These are phyloP conservation scores for Rhynchospora breviuscula DNA, from an alignment of 176 grass and related monocot genomes.

Conservation along the genomic window DNA sequence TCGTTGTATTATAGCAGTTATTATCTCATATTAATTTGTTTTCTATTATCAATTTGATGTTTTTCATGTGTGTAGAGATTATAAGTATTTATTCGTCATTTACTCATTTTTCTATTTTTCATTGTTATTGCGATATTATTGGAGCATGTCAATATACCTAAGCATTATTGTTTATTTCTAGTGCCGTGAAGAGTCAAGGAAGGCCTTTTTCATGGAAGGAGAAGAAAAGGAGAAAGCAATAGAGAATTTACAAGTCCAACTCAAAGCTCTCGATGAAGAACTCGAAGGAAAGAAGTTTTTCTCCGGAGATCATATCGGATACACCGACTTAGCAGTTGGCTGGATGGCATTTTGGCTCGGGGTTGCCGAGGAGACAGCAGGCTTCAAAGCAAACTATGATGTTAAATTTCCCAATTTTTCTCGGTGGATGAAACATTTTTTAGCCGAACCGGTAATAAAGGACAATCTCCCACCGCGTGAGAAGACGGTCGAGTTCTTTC, in stretches of 20 bases:
- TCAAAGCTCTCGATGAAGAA: slow-evolving; percentile 32
- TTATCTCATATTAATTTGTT: not conserved
- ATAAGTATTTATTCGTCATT: too few relatives aligned
- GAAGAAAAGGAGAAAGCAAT: slow-evolving; percentile 25
- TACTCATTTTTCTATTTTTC: not conserved
- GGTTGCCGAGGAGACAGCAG: slow-evolving; percentile 23
- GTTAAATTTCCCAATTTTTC: slow-evolving; percentile 19
- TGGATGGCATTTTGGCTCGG: slow-evolving; percentile 34
- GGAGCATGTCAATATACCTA: not conserved
- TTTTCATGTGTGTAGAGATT: not conserved
- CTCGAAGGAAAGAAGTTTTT: slow-evolving; percentile 35
- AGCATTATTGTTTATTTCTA: not conserved
- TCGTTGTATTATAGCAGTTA: not conserved
- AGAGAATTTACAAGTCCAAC: slow-evolving; percentile 17
- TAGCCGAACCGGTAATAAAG: slow-evolving; percentile 28
- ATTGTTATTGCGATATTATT: not conserved
- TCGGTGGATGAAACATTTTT: slow-evolving; percentile 27
- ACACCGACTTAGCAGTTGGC: slow-evolving; percentile 20
- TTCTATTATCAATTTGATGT: not conserved
- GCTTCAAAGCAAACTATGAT: slow-evolving; percentile 24
- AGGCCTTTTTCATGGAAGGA: slow-evolving; percentile 24
- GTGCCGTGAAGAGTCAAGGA: slow-evolving; percentile 32
- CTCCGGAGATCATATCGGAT: slow-evolving; percentile 27
- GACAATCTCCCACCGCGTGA: slow-evolving; percentile 24
- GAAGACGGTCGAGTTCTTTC: slow-evolving; percentile 34